Conservation (phyloP, 495 filamentous ascomycete species). For the Aspergillus sparsus region DNA sequence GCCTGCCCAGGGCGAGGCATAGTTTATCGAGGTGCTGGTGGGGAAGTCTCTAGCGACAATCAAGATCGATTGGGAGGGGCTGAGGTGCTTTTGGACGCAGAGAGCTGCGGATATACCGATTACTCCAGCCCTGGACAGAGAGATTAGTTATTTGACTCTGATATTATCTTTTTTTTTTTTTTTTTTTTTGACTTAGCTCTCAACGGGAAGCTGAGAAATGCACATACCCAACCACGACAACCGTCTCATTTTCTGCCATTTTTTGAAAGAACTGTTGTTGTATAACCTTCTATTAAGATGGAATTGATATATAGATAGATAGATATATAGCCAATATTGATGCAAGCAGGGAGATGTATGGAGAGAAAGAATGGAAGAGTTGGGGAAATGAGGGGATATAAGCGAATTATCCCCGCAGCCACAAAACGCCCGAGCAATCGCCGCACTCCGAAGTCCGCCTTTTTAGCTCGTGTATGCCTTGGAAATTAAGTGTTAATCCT, state of each 20-base stretch:
- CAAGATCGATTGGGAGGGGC: slow-evolving; percentile 43
- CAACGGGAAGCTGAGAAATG: not conserved
- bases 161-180: not conserved
- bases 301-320: no score
- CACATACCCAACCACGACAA: slow-evolving; percentile 48
- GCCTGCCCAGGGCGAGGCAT: slow-evolving; percentile 66
- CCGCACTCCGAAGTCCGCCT: no score
- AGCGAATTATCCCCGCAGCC: no score
- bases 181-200: not conserved
- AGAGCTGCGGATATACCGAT: slow-evolving; percentile 58
- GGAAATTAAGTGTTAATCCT: no score
- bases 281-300: no score
- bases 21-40: slow-evolving; percentile 55
- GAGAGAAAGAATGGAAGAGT: no score
- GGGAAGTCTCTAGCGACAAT: slow-evolving; percentile 61
- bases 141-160: not conserved
- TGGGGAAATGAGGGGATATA: no score
- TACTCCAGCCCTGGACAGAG: slow-evolving; percentile 53
- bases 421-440: no score
- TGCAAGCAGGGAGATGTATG: no score
- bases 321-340: no score
- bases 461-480: no score
- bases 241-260: slow-evolving; percentile 37
- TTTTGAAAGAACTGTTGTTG: not conserved
- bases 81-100: slow-evolving; percentile 45